Evolutionary conservation across 2,329 filamentous ascomycete genomes (phyloP).

Genomic region (Coccinonectria pachysandricola): DNA sequence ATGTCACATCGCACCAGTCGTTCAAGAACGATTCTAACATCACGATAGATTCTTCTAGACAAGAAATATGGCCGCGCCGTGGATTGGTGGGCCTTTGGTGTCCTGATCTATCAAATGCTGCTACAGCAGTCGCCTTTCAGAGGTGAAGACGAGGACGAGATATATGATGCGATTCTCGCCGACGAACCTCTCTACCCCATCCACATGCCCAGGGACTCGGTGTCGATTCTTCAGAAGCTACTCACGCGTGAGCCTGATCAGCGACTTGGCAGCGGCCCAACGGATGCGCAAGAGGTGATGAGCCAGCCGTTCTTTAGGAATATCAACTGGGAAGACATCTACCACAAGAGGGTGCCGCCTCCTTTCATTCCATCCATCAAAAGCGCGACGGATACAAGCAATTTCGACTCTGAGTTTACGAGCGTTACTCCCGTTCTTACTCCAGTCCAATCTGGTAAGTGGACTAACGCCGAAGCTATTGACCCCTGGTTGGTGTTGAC

Average conservation of each 20-base stretch:
- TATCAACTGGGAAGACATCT: slow-evolving; percentile 98
- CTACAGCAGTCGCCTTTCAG: slow-evolving; percentile 98
- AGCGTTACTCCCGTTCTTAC: slow-evolving; percentile 96
- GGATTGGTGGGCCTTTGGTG: slow-evolving; percentile 99
- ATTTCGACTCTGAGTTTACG: slow-evolving; percentile 97
- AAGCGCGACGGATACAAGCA: slow-evolving; percentile 94
- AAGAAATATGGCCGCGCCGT: slow-evolving; percentile 97
- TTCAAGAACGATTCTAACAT: slow-evolving; percentile 19
- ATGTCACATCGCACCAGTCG: slow-evolving; percentile 17
- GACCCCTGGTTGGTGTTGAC: slow-evolving; percentile 2
- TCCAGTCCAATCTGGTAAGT: slow-evolving; percentile 90
- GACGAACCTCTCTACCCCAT: slow-evolving; percentile 97
- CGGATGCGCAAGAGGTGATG: slow-evolving; percentile 98
- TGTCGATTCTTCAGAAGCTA: slow-evolving; percentile 95
- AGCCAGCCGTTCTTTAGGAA: slow-evolving; percentile 96
- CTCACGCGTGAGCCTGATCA: slow-evolving; percentile 91
- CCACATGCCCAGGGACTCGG: slow-evolving; percentile 95
- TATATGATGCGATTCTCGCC: slow-evolving; percentile 95
- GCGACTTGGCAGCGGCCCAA: slow-evolving; percentile 85
- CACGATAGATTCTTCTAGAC: slow-evolving; percentile 72
- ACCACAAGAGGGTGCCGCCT: slow-evolving; percentile 82
- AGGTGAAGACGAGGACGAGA: slow-evolving; percentile 97
- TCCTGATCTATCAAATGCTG: slow-evolving; percentile 98
- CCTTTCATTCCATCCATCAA: slow-evolving; percentile 87
- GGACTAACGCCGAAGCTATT: neutral